Percentiles rank a stretch among this genome's conserved stretches.
Conservation (phyloP, 345 rosid species). For the Populus alba region DNA sequence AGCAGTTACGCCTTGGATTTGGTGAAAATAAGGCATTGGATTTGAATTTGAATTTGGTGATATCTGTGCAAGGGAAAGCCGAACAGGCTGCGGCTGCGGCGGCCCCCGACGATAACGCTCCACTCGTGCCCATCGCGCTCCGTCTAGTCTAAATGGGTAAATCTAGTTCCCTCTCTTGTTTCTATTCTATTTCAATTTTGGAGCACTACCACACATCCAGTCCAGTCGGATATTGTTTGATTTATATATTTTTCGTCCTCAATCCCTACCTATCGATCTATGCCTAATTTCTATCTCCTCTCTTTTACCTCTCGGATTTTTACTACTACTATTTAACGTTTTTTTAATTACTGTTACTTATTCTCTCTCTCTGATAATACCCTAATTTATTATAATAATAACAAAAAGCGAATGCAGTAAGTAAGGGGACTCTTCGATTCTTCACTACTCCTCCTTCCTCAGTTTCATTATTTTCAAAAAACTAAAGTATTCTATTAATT, state of each 20-base stretch:
- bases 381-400: too few relatives aligned
- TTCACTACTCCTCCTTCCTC: too few relatives aligned
- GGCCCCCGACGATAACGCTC: constrained; percentile 10
- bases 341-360: too few relatives aligned
- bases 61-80: neutral
- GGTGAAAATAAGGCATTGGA: neutral
- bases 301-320: too few relatives aligned
- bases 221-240: neutral
- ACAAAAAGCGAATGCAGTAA: too few relatives aligned
- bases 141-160: neutral
- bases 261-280: too few relatives aligned
- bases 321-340: too few relatives aligned
- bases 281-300: too few relatives aligned
- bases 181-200: neutral
- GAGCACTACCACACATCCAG: neutral
- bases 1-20: neutral
- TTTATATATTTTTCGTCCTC: neutral
- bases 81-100: neutral
- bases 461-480: too few relatives aligned
- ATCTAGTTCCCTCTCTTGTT: neutral
- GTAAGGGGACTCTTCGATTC: too few relatives aligned
- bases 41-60: neutral
- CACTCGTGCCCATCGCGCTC: constrained; percentile 2
- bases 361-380: too few relatives aligned
- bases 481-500: too few relatives aligned